A percentile compares a stretch with the other conserved stretches of the same genome.
phyloP scores from a whole-genome alignment of 2,329 filamentous ascomycete species.

The Colletotrichum sp. region DNA sequence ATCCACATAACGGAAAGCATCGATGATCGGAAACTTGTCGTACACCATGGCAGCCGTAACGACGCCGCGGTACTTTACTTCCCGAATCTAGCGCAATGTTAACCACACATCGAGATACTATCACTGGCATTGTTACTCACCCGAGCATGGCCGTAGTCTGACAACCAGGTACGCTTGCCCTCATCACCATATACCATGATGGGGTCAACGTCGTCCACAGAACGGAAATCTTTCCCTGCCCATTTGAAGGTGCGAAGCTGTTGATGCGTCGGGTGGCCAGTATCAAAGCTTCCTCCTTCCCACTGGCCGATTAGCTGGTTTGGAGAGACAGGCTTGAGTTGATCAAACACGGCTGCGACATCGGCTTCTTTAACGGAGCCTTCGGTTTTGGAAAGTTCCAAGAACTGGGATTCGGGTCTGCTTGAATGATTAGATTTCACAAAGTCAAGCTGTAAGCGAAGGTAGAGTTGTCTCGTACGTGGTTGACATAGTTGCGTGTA shows the following conservation, averaged over 20 bases:
- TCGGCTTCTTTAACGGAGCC: neutral
- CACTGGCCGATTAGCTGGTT: slow-evolving; percentile 32
- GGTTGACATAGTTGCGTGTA: neutral
- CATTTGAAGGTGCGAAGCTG: slow-evolving; percentile 29
- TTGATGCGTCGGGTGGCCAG: slow-evolving; percentile 27
- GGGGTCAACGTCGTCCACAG: slow-evolving; percentile 33
- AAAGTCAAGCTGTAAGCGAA: neutral
- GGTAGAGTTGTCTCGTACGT: neutral
- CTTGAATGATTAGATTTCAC: neutral
- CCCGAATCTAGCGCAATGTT: slow-evolving; percentile 22
- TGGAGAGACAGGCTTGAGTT: slow-evolving; percentile 26
- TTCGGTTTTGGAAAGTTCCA: neutral
- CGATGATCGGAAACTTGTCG: slow-evolving; percentile 32
- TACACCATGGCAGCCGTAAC: slow-evolving; percentile 34
- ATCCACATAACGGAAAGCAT: slow-evolving; percentile 31
- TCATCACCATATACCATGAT: slow-evolving; percentile 26
- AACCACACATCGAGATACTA: neutral
- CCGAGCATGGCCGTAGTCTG: slow-evolving; percentile 14
- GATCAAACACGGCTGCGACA: slow-evolving; percentile 15
- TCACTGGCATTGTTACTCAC: neutral
- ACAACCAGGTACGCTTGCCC: slow-evolving; percentile 13
- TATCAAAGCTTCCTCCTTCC: slow-evolving; percentile 31
- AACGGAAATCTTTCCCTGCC: slow-evolving; percentile 34
- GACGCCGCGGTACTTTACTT: slow-evolving; percentile 27
- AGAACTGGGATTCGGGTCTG: neutral